Evolutionary conservation across 1,284 basidiomycete genomes (phyloP).

Genomic region (Fomitopsis schrenkii): DNA sequence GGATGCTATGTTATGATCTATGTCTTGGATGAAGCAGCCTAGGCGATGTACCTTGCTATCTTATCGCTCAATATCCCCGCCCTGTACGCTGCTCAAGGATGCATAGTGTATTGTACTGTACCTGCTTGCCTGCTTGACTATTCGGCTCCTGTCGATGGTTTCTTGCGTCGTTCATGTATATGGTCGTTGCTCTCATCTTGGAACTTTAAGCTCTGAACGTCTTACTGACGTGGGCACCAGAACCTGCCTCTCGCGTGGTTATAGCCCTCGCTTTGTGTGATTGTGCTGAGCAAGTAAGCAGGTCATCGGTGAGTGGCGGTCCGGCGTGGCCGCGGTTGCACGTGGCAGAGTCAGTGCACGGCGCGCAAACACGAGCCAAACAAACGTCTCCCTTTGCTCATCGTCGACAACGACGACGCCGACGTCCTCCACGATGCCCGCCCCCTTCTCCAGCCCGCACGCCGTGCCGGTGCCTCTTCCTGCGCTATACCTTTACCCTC

Average conservation of each 20-base stretch:
- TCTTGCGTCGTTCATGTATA: too few relatives aligned
- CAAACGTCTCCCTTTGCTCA: conserved; percentile 22
- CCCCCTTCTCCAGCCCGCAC: conserved; percentile 29
- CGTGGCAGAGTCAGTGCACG: conserved; percentile 3
- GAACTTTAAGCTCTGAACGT: too few relatives aligned
- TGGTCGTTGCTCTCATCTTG: too few relatives aligned
- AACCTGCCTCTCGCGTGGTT: too few relatives aligned
- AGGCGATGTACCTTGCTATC: not conserved
- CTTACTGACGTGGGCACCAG: too few relatives aligned
- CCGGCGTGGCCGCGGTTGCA: not conserved
- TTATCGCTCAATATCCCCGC: conserved; percentile 5
- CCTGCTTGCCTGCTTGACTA: not conserved
- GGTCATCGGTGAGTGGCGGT: not conserved
- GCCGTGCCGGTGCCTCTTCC: conserved; percentile 40
- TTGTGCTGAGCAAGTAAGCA: not conserved
- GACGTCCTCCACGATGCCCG: conserved; percentile 31
- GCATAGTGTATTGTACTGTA: not conserved
- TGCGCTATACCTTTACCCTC: conserved; percentile 88
- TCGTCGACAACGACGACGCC: conserved; percentile 29
- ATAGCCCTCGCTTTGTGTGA: not conserved
- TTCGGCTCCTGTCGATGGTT: not conserved
- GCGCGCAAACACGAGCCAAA: conserved; percentile 22
- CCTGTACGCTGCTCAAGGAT: not conserved
- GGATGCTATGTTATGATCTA: not conserved
- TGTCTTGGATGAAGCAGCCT: not conserved